phyloP scores from a whole-genome alignment of 1,284 basidiomycete species.

The Pseudozyma pruni region DNA sequence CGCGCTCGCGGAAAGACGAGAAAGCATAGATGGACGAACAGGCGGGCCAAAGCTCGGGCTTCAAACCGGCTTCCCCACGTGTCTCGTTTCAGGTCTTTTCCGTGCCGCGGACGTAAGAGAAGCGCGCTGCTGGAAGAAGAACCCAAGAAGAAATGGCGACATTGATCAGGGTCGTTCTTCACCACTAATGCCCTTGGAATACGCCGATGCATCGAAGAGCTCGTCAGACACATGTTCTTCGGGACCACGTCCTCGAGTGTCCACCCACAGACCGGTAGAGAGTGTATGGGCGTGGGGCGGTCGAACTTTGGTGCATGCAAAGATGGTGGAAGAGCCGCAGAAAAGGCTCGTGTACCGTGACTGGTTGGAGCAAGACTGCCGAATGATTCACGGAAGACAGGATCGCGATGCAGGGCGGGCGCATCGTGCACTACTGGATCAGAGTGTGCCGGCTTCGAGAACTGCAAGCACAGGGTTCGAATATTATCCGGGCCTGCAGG shows the following conservation, averaged over 20 bases:
- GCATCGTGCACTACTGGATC: not conserved
- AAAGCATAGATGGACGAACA: not conserved
- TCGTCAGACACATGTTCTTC: not conserved
- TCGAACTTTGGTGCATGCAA: conserved; percentile 1
- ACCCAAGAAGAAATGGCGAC: conserved; percentile 3
- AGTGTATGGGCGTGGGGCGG: conserved; percentile 8
- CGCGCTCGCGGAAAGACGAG: too few species aligned
- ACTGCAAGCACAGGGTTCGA: not conserved
- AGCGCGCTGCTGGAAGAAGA: too few species aligned
- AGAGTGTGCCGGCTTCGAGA: too few species aligned
- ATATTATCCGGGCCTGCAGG: conserved; percentile 1
- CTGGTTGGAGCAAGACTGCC: not conserved
- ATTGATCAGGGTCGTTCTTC: not conserved
- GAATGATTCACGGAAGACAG: conserved; percentile 2
- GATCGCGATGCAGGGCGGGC: conserved; percentile 1
- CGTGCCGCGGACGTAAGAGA: not conserved
- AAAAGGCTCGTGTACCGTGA: too few species aligned
- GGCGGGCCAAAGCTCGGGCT: conserved; percentile 2
- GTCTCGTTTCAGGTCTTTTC: not conserved
- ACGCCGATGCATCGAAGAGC: not conserved
- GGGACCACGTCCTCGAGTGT: not conserved
- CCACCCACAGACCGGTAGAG: too few species aligned
- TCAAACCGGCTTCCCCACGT: conserved; percentile 10
- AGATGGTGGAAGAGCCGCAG: too few species aligned
- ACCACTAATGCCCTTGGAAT: not conserved